Conservation (phyloP, 345 rosid species). For the Sonneratia alba region DNA sequence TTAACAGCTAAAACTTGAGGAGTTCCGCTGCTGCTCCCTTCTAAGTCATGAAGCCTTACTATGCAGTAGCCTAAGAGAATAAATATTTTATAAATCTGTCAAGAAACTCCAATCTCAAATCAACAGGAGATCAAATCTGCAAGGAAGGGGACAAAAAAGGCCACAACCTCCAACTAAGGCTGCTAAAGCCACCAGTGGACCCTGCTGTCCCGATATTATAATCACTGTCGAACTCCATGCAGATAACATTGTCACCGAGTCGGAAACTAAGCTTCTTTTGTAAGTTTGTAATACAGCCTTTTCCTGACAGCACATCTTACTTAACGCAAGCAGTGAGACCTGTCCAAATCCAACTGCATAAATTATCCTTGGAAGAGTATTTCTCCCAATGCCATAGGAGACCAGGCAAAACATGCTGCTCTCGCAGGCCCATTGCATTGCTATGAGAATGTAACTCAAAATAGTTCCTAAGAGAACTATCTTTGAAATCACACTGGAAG, state of each 20-base stretch:
- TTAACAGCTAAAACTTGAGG: constrained; percentile 20
- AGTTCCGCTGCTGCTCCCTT: constrained; percentile 20
- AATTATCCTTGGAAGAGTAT: constrained; percentile 44
- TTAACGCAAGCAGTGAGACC: constrained; percentile 37
- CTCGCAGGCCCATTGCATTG: constrained; percentile 64
- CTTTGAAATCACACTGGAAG: constrained; percentile 29
- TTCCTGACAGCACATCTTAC: constrained; percentile 15
- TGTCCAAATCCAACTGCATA: constrained; percentile 52
- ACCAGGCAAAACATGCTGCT: constrained; percentile 29
- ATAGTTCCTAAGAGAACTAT: constrained; percentile 43
- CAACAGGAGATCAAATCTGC: neutral
- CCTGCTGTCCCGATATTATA: constrained; percentile 73
- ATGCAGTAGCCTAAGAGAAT: constrained; percentile 73
- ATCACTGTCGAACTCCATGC: constrained; percentile 71
- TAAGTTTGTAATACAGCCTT: constrained; percentile 13
- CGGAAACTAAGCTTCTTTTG: constrained; percentile 23
- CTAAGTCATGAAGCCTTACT: constrained; percentile 45
- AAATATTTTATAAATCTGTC: neutral
- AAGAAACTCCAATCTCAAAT: constrained; percentile 1
- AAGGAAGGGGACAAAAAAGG: neutral
- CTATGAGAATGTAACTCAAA: constrained; percentile 55
- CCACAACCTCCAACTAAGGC: constrained; percentile 54
- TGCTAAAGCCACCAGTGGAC: constrained; percentile 62
- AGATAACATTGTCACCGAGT: constrained; percentile 47
- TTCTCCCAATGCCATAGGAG: constrained; percentile 27